phyloP scores from a whole-genome alignment of 805 yeast species.

The Saccharomycopsis fibuligera region DNA sequence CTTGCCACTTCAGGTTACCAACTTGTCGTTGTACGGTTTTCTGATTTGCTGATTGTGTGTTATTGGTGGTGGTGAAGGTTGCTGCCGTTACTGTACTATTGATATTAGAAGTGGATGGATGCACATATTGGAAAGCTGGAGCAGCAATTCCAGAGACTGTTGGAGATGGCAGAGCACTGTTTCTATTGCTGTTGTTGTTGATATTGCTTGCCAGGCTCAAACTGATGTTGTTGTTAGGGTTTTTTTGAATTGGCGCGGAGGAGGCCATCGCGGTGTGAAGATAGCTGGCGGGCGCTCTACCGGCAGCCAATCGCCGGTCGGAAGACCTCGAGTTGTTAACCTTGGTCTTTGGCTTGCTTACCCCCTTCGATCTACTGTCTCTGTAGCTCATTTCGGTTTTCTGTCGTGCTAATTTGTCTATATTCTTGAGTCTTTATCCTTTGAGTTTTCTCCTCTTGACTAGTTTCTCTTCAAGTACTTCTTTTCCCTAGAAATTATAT shows the following conservation, averaged over 20 bases:
- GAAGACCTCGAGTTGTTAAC: conserved; percentile 27
- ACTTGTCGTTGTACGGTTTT: conserved; percentile 37
- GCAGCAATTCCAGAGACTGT: neutral
- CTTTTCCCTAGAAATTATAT: too few relatives aligned
- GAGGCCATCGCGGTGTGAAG: conserved; percentile 28
- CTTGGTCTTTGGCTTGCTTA: conserved; percentile 4
- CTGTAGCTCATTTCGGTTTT: neutral
- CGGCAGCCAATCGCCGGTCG: conserved; percentile 51
- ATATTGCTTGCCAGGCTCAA: too few relatives aligned
- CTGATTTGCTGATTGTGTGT: neutral
- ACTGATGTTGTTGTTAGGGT: too few relatives aligned
- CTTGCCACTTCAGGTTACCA: conserved; percentile 46
- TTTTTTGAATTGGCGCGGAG: too few relatives aligned
- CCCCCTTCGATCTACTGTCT: neutral
- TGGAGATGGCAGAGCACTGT: conserved; percentile 16
- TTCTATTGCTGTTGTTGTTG: conserved; percentile 24
- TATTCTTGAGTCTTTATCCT: too few relatives aligned
- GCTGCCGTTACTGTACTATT: too few relatives aligned
- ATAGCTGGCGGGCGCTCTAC: conserved; percentile 41
- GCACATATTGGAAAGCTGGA: conserved; percentile 18
- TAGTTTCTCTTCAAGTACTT: too few relatives aligned
- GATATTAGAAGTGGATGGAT: conserved; percentile 17
- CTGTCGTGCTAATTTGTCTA: too few relatives aligned
- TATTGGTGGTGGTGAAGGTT: neutral
- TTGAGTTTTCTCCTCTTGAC: too few relatives aligned